Conservation (phyloP, 768 basidiomycete genomes). For the Aureoboletus auriporus region DNA sequence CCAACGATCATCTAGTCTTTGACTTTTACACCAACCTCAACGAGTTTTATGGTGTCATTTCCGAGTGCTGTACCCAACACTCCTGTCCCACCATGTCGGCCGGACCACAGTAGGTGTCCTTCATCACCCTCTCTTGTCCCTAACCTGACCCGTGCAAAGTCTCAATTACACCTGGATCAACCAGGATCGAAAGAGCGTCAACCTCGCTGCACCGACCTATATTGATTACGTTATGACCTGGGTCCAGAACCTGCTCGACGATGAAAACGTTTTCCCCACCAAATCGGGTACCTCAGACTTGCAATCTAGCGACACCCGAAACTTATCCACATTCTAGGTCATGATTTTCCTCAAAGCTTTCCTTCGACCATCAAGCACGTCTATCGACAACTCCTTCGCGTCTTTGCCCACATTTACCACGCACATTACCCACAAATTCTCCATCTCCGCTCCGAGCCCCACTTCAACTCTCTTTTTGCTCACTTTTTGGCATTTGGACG, state of each 20-base stretch:
- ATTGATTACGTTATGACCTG: conserved; percentile 98
- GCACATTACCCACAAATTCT: conserved; percentile 90
- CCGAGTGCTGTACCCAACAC: conserved; percentile 89
- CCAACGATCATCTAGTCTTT: conserved; percentile 55
- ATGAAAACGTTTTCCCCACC: conserved; percentile 92
- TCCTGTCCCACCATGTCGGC: conserved; percentile 92
- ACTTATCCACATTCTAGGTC: conserved; percentile 49
- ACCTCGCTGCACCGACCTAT: conserved; percentile 90
- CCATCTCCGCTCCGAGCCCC: conserved; percentile 89
- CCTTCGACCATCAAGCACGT: conserved; percentile 89
- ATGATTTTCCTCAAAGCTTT: conserved; percentile 83
- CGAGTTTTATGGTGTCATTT: conserved; percentile 91
- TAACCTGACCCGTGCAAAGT: conserved; percentile 35
- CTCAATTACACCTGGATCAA: conserved; percentile 95
- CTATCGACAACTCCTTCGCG: conserved; percentile 93
- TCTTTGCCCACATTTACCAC: conserved; percentile 97
- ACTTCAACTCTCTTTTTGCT: conserved; percentile 96
- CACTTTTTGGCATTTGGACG: conserved; percentile 95
- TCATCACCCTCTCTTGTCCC: background rate
- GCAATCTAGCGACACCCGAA: background rate
- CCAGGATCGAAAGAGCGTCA: conserved; percentile 82
- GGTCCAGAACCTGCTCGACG: conserved; percentile 90
- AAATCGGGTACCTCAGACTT: conserved; percentile 72
- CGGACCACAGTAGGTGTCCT: conserved; percentile 63
- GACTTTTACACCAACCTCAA: conserved; percentile 98